A percentile compares a stretch with the other conserved stretches of the same genome.
These are phyloP conservation scores for Casuarina cunninghamiana DNA, from an alignment of 306 rosid species.

Conservation along the genomic window DNA sequence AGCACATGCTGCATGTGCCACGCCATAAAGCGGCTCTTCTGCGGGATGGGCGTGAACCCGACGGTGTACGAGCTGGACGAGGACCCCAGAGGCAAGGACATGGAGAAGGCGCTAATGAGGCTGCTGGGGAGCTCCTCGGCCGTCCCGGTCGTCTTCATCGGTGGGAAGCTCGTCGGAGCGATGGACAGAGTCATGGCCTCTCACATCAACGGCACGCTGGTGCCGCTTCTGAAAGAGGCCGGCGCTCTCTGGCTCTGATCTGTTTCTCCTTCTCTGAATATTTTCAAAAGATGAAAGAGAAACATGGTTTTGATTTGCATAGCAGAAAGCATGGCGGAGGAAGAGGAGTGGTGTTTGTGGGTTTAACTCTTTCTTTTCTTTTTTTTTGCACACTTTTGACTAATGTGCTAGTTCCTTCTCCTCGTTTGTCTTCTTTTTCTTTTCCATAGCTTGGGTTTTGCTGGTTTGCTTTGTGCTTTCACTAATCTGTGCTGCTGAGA, in stretches of 20 bases:
- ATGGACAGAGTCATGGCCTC: constrained; percentile 91
- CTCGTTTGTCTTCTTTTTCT: not conserved
- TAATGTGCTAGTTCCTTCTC: not conserved
- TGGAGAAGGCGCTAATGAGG: constrained; percentile 57
- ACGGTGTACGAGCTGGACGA: constrained; percentile 74
- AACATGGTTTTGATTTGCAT: not conserved
- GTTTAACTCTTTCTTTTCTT: constrained; percentile 6
- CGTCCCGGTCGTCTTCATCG: constrained; percentile 77
- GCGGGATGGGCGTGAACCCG: constrained; percentile 92
- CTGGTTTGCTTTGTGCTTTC: constrained; percentile 14
- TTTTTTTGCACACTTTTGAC: constrained; percentile 21
- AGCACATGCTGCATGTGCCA: constrained; percentile 92
- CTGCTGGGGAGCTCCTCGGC: constrained; percentile 47
- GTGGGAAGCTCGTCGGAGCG: constrained; percentile 78
- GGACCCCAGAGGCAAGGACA: constrained; percentile 61
- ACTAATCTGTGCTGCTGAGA: not conserved
- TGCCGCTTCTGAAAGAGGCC: constrained; percentile 89
- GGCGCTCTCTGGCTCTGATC: constrained; percentile 86
- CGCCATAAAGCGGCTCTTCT: constrained; percentile 77
- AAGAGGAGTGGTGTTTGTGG: constrained; percentile 27
- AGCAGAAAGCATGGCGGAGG: constrained; percentile 23
- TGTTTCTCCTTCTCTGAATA: not conserved
- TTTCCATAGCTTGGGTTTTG: constrained; percentile 1
- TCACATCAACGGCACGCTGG: constrained; percentile 79
- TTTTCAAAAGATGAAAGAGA: not conserved